These are phyloP conservation scores for Gossypium ekmanianum DNA, from an alignment of 345 rosid genomes.

Conservation along the genomic window DNA sequence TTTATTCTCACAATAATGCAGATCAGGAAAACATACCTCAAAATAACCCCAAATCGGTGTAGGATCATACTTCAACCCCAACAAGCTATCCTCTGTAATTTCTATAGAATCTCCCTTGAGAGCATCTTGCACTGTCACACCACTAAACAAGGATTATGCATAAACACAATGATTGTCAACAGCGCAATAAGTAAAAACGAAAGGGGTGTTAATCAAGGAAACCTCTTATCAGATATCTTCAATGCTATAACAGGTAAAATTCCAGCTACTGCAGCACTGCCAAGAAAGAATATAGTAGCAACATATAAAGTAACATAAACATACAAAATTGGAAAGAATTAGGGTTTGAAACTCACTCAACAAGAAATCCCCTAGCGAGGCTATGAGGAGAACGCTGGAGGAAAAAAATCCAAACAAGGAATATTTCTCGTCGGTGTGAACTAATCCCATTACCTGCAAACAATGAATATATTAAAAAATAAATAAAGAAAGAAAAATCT, in stretches of 20 bases:
- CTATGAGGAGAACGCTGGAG: too few relatives aligned
- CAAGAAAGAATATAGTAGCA: constrained; percentile 40
- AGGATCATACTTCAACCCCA: constrained; percentile 71
- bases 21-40: constrained; percentile 48
- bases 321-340: too few relatives aligned
- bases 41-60: constrained; percentile 82
- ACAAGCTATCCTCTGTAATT: constrained; percentile 52
- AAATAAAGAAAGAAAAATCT: too few relatives aligned
- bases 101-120: constrained; percentile 53
- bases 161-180: constrained; percentile 29
- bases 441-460: too few relatives aligned
- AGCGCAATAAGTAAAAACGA: neutral
- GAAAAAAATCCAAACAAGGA: too few relatives aligned
- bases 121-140: constrained; percentile 74
- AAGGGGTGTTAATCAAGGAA: constrained; percentile 14
- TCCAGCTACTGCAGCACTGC: constrained; percentile 95
- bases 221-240: constrained; percentile 83
- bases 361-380: too few relatives aligned
- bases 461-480: too few relatives aligned
- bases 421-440: too few relatives aligned
- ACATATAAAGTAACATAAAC: too few relatives aligned
- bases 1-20: neutral
- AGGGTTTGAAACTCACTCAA: too few relatives aligned
- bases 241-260: constrained; percentile 68
- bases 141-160: constrained; percentile 50